Evolutionary conservation across 176 grass and related monocot species (phyloP), one percentile per base, ranked within the genome.

Genomic region (Carex pumila): DNA sequence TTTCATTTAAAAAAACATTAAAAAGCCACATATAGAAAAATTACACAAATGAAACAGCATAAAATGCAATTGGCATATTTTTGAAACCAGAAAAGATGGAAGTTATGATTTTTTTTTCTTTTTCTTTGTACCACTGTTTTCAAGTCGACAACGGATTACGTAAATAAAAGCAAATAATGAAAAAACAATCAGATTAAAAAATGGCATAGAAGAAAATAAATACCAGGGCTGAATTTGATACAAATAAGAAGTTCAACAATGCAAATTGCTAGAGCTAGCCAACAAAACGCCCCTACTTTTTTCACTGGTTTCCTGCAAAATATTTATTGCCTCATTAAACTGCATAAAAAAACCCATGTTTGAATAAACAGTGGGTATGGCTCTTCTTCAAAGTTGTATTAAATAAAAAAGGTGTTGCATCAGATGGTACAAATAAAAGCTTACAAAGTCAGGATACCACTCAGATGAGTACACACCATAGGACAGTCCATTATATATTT

Each of bases 241-340:
- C 96, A 95, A 43, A 95, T 91, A 71, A 99, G 93, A 86, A 99
- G 96, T 77, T 99, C 96, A 37, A 99, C 69, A 64, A 99, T 94
- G 93, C 96, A 99, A 81, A 99, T 95, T 63, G 96, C 96, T 18
- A 99, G 81, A 34, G 96, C 91, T 82, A 99, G 89, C 96, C 96
- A 99, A 56, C 96, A 99, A 45, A 99, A 99, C 62, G 93, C 89
- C 60, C 96, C 96, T 32, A 99, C 96, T 85, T 99, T 99, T 86
- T 99, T 99, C 70, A 95, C 89, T 7, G 93, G 89, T 83, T 90
- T 93, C 73, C 96, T 99, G 91, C 56, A 92, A 90, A 81, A 6
- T 84, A 74, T 81, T 36, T 36, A 49, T 58, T 53, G 32, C 1
- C 12, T 13, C 29, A 66, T 34, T 57, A 7, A 31, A 43, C 37